phyloP scores from a whole-genome alignment of 305 asterid genomes.

The Rubia peregrina region DNA sequence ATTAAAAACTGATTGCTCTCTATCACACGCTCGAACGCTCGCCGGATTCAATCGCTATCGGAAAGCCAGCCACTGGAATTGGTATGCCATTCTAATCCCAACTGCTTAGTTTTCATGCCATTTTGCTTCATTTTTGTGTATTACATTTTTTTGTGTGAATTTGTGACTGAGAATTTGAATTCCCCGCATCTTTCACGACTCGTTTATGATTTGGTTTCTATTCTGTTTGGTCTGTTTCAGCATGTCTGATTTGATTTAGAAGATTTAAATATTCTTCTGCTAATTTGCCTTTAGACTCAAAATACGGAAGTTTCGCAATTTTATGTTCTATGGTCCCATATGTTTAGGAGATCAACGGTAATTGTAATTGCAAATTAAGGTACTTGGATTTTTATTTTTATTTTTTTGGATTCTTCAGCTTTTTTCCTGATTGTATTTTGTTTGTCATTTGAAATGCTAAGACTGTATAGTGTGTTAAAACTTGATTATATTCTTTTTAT shows the following conservation, averaged over 20 bases:
- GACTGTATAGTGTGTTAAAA: background rate
- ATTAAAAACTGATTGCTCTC: constrained; percentile 1
- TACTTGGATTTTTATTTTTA: too few species aligned
- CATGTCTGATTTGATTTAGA: background rate
- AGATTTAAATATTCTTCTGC: background rate
- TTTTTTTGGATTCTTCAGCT: background rate
- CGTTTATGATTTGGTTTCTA: background rate
- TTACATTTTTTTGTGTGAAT: background rate
- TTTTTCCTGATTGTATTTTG: background rate
- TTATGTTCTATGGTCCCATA: background rate
- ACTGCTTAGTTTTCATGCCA: background rate
- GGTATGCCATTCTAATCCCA: constrained; percentile 1
- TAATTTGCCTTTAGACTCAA: background rate
- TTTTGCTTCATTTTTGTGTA: background rate
- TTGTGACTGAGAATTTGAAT: background rate
- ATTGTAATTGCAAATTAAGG: background rate
- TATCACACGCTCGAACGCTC: constrained; percentile 1
- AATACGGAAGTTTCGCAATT: background rate
- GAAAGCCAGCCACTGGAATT: background rate
- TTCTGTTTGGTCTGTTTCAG: background rate
- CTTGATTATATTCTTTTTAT: background rate
- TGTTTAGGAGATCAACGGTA: background rate
- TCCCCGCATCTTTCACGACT: background rate
- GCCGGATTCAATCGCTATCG: background rate
- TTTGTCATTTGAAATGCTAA: background rate